Percentiles rank a stretch among this genome's conserved stretches.
Evolutionary conservation across 2,329 filamentous ascomycete genomes (phyloP).

Genomic region (Diaporthe citriasiana): DNA sequence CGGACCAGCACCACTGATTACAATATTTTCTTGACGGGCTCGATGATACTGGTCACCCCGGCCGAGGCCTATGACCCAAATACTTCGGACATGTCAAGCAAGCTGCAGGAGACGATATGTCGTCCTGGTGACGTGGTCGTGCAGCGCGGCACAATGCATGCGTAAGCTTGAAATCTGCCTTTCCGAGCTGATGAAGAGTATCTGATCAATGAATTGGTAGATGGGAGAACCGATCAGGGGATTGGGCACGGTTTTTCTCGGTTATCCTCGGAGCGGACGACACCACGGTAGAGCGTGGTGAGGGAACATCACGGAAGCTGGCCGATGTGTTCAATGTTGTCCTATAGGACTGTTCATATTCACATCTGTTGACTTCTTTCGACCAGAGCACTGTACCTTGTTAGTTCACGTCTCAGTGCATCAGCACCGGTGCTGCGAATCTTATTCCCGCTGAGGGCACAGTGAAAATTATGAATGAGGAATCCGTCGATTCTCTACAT

Average conservation of each 20-base stretch:
- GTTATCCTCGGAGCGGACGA: slow-evolving; percentile 5
- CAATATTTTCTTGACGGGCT: background rate
- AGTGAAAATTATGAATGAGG: too few relatives aligned
- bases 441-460: too few relatives aligned
- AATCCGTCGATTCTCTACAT: too few relatives aligned
- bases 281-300: background rate
- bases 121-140: slow-evolving; percentile 1
- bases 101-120: background rate
- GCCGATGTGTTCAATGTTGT: background rate
- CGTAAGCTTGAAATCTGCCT: background rate
- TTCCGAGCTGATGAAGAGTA: fast-evolving
- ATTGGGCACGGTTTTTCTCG: slow-evolving; percentile 9
- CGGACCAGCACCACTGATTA: slow-evolving; percentile 21
- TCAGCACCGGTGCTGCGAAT: too few relatives aligned
- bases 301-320: background rate
- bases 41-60: background rate
- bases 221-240: background rate
- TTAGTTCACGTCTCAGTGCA: too few relatives aligned
- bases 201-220: background rate
- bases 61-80: background rate
- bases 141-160: slow-evolving; percentile 11
- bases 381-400: too few relatives aligned
- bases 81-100: background rate
- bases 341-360: background rate
- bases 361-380: too few relatives aligned